phyloP scores from a whole-genome alignment of 1,284 basidiomycete genomes.

The Ceratobasidium sp. region DNA sequence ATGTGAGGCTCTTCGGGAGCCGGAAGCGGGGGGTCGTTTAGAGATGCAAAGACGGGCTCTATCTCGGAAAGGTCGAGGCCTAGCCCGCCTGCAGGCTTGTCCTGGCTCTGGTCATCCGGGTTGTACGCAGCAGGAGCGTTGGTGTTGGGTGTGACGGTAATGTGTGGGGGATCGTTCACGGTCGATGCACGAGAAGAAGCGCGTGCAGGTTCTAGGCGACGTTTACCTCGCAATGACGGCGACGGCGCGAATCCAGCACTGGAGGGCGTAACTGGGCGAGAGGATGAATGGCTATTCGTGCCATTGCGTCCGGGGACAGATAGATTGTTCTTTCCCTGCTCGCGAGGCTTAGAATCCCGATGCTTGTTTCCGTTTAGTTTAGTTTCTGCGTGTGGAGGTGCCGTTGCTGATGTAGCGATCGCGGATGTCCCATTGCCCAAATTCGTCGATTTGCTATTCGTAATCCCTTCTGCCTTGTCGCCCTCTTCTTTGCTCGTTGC shows the following conservation, averaged over 20 bases:
- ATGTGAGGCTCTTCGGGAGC: slow-evolving; percentile 23
- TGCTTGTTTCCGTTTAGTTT: slow-evolving; percentile 18
- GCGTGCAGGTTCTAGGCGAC: slow-evolving; percentile 25
- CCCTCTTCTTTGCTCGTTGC: slow-evolving; percentile 33
- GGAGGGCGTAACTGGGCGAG: slow-evolving; percentile 35
- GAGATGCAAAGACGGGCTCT: slow-evolving; percentile 38
- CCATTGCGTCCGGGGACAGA: slow-evolving; percentile 23
- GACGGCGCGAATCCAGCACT: slow-evolving; percentile 14
- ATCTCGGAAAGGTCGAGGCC: slow-evolving; percentile 27
- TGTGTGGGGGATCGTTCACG: slow-evolving; percentile 40
- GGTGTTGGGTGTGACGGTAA: slow-evolving; percentile 28
- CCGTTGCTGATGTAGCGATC: slow-evolving; percentile 9
- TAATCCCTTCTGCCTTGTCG: slow-evolving; percentile 10
- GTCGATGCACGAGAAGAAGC: slow-evolving; percentile 35
- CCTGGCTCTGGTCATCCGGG: slow-evolving; percentile 4
- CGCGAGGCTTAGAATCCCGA: slow-evolving; percentile 15
- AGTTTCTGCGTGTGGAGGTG: slow-evolving; percentile 34
- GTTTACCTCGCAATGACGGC: slow-evolving; percentile 13
- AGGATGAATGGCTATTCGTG: slow-evolving; percentile 22
- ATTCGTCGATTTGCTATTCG: slow-evolving; percentile 17
- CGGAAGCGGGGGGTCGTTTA: slow-evolving; percentile 33
- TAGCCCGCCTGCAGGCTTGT: slow-evolving; percentile 8
- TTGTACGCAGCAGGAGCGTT: background rate
- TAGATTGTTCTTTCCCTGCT: slow-evolving; percentile 21
- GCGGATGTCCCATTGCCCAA: background rate